phyloP scores from a whole-genome alignment of 164 flowering plant species.

The Stephania japonica region DNA sequence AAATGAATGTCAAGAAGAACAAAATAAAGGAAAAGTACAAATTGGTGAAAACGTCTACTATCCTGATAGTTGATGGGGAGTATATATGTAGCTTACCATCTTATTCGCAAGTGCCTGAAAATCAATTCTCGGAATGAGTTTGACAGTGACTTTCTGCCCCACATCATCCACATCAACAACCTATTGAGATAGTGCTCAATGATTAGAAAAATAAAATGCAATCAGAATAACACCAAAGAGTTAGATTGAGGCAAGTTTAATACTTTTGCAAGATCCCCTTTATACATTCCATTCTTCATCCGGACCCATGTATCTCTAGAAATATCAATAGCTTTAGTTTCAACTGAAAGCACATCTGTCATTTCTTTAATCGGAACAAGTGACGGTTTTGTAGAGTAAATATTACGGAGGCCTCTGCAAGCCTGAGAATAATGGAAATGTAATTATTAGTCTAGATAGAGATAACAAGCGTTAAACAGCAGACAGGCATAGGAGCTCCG shows the following conservation, averaged over 20 bases:
- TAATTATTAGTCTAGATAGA: neutral
- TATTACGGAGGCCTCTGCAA: slow-evolving; percentile 77
- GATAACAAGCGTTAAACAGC: neutral
- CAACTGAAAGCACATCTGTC: slow-evolving; percentile 96
- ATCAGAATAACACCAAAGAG: neutral
- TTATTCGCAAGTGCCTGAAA: slow-evolving; percentile 76
- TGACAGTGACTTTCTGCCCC: slow-evolving; percentile 80
- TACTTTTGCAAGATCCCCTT: slow-evolving; percentile 97
- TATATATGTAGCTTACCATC: slow-evolving; percentile 38
- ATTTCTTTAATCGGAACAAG: slow-evolving; percentile 95
- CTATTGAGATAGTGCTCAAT: slow-evolving; percentile 24
- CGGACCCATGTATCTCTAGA: slow-evolving; percentile 89
- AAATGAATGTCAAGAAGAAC: neutral
- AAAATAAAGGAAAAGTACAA: neutral
- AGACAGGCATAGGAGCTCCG: neutral
- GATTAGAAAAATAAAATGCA: slow-evolving; percentile 9
- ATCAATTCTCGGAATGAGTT: slow-evolving; percentile 89
- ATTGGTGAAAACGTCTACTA: neutral
- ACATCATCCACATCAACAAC: slow-evolving; percentile 94
- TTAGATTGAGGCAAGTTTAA: neutral
- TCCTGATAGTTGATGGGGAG: neutral
- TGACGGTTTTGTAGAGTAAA: slow-evolving; percentile 51
- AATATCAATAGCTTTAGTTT: slow-evolving; percentile 81
- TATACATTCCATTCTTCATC: slow-evolving; percentile 87
- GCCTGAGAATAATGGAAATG: slow-evolving; percentile 46